Base-by-base conservation (phyloP, 495 filamentous ascomycete species). In the Penicillium coprophilum region DNA sequence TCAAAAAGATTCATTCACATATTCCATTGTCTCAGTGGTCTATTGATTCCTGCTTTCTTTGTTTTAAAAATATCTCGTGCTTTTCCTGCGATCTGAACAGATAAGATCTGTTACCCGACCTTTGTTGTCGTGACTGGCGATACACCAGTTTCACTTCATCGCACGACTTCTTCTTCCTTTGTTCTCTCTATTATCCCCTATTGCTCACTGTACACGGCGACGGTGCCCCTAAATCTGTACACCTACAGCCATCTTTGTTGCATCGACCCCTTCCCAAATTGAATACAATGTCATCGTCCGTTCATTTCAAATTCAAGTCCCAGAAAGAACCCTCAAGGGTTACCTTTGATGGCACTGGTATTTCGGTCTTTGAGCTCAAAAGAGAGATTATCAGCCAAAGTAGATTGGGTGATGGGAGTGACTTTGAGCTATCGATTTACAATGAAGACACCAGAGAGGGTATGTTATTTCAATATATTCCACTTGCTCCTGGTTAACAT, bases 241-340 rank as follows among this genome's bases (percentile, higher is more conserved):
- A 60, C 38, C 12, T 21, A 62, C 63, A 50, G 63, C 57, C 62
- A 62, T 60, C 60, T 60, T 64, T 62, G 55, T 70, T 65, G 64
- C 62, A 57, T 65, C 44, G 17, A 1, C 34, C 34, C 34, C 30
- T 7, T 38, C 68, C 54, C 67, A 76, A 87, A 65, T 71, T 72
- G 70, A 75, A 77, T 77, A 74, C 72, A 77, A 98, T 98, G 94
- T 82, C 92, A 75, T 97, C 95, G 53, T 97, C 92, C 59, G 92
- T 99, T 71, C 97, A 96, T 78, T 97, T 96, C 88, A 96, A 96
- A 78, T 99, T 97, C 88, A 97, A 97, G 81, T 97, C 93, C 56
- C 90, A 94, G 71, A 96, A 93, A 76, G 95, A 97, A 71, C 90
- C 93, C 53, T 88, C 90, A 21, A 82, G 92, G 69, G 90, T 99